phyloP scores from a whole-genome alignment of 164 flowering plant species.

The Liriodendron chinense region DNA sequence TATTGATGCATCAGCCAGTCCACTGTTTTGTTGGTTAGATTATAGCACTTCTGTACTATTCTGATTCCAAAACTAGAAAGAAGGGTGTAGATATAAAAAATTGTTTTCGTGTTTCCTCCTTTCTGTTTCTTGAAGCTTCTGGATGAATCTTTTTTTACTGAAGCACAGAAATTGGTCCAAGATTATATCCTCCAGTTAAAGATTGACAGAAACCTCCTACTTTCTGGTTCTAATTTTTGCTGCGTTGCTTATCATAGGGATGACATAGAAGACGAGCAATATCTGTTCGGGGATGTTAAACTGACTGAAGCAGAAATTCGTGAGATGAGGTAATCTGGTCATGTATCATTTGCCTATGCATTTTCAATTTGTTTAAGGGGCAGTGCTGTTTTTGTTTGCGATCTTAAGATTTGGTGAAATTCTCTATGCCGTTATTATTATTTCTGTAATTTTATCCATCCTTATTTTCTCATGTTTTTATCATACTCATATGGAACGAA shows the following conservation, averaged over 20 bases:
- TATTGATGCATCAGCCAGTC: no score
- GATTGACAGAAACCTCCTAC: no score
- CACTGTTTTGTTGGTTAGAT: no score
- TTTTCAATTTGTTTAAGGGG: constrained; percentile 1
- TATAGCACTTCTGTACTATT: no score
- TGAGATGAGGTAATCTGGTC: constrained; percentile 56
- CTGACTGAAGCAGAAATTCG: constrained; percentile 75
- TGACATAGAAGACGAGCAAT: constrained; percentile 92
- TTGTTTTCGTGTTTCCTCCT: no score
- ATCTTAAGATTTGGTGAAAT: not conserved
- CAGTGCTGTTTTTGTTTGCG: not conserved
- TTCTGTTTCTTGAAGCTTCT: not conserved
- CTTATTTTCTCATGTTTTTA: not conserved
- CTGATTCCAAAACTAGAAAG: no score
- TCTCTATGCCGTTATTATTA: not conserved
- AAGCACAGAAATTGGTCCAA: not conserved
- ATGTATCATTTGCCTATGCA: not conserved
- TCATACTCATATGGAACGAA: not conserved
- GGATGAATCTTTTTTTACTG: not conserved
- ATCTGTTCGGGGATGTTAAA: constrained; percentile 76
- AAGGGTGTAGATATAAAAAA: no score
- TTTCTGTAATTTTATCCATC: not conserved
- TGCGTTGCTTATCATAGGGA: constrained; percentile 47
- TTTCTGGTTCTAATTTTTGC: not conserved
- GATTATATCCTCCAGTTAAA: not conserved